Evolutionary conservation across 306 rosid genomes (phyloP), one percentile per base, ranked within the genome.

Genomic region (Cicer bijugum): DNA sequence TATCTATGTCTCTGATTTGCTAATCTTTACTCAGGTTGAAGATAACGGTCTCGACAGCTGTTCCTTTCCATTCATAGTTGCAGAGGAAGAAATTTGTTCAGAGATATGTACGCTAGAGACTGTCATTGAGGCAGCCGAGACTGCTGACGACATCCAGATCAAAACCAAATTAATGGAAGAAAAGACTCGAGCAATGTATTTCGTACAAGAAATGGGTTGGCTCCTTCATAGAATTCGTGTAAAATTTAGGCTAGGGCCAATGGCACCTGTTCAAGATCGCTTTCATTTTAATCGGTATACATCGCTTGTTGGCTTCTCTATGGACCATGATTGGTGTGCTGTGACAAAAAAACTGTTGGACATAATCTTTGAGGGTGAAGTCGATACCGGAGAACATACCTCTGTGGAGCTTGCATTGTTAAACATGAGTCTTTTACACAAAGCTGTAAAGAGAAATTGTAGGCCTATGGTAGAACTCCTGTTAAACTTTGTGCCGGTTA

Each of bases 161-260:
- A 82, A 77, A 74, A 57, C 83, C 55, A 82, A 75, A 45, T 82
- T 75, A 48, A 20, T 75, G 75, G 89, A 86, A 80, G 88, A 91
- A 69, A 84, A 88, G 86, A 81, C 87, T 75, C 90, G 72, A 40
- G 96, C 96, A 12, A 68, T 91, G 83, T 83, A 89, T 75, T 93
- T 89, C 72, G 38, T 93, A 67, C 93, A 93, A 51, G 98, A 91
- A 86, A 84, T 91, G 84, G 98, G 98, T 75, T 93, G 98, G 97
- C 85, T 93, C 46, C 96, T 93, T 71, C 98, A 91, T 79, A 89
- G 96, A 80, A 84, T 71, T 77, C 89, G 53, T 0, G 63, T 74
- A 67, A 89, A 85, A 78, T 76, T 62, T 78, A 85, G 94, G 83
- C 84, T 91, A 14, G 89, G 94, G 68, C 74, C 71, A 69, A 46